Evolutionary conservation across 1,284 basidiomycete genomes (phyloP), one percentile per base, ranked within the genome.

Genomic region (Papiliotrema fonsecae): DNA sequence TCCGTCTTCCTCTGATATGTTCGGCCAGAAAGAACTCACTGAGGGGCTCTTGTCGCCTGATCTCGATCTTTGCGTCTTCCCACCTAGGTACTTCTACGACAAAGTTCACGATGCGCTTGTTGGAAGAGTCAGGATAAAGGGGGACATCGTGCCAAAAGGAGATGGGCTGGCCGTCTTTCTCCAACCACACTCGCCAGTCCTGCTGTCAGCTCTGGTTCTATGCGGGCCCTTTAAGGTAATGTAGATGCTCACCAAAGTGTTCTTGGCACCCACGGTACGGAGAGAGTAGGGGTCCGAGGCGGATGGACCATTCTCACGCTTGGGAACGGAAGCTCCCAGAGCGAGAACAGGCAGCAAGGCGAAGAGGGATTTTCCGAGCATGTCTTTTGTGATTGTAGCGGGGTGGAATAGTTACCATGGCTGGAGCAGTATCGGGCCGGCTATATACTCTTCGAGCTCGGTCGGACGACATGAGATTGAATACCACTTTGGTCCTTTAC

Each of bases 31-130:
- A 22, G 46, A 21, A 49, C 47, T 41, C 26, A 53, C 51, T 53
- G 4, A 53, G 45, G 13, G 51, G 51, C 39, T 53, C 51, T 34
- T 49, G 43, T 35, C 51, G 35, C 36, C 40, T 45, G 22, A 46
- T 53, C 38, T 53, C 51, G 32, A 53, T 53, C 47, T 53, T 53
- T n/a, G 27, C 51, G 35, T 53, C 44, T 25, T 49, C 48, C 51
- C 46, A 53, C 24, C 51, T 19, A 14, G 51, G 51, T 16, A 53
- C 41, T 34, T 53, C 51, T n/a, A 53, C 51, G 18, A 53, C 47
- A 43, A 49, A 53, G 44, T 53, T 53, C 42, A 72, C 55, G 62
- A 72, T 68, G 14, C 42, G 47, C 45, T 55, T 48, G 42, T 55
- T 49, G 34, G 24, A 32, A 19, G 22, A 30, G 41, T 50, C 41